Base-by-base conservation (phyloP, 164 flowering plant genomes). In the Vitis rotundifolia region DNA sequence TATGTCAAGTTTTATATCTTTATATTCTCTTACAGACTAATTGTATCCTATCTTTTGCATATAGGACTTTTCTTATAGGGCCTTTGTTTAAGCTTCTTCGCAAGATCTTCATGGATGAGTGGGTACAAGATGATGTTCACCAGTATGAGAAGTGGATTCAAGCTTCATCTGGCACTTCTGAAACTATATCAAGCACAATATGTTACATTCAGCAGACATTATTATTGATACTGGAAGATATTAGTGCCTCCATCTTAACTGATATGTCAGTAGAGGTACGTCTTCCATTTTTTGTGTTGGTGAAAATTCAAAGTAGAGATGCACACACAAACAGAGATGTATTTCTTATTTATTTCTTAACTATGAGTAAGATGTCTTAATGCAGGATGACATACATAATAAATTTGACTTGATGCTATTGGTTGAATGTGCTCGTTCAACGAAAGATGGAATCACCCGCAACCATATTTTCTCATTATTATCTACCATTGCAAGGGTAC, bases 391-490 rank as follows among this genome's bases (percentile, higher is more conserved):
- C 18, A 54, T 70, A 8, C 31, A 67, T 13, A 53, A 68, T 18
- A 68, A 72, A 16, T 68, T 81, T 55, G 84, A 93, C 65, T 57
- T 91, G 58, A 65, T 79, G 61, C 58, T 88, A 74, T 76, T 95
- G 77, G 83, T 93, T 70, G 81, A 85, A 9, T 90, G 87, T 80
- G 96, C 93, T 28, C 90, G 77, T 37, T 71, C 83, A 16, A 66
- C 89, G 11, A 78, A 76, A 67, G 89, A 90, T 77, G 77, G 79
- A 49, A 72, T 74, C 28, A 85, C 89, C 44, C 87, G 97, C 57
- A 93, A 90, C 67, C 96, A 91, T 73, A 78, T 84, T 1, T 89
- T 90, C 70, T 83, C 91, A 5, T 76, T 91, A 71, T 75, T 95
- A 69, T 75, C 99, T 29, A 67, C 92, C 18, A 66, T 90, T 66